Base-by-base conservation (phyloP, 192 early-diverging fungal genomes). In the Rhizophlyctis rosea region DNA sequence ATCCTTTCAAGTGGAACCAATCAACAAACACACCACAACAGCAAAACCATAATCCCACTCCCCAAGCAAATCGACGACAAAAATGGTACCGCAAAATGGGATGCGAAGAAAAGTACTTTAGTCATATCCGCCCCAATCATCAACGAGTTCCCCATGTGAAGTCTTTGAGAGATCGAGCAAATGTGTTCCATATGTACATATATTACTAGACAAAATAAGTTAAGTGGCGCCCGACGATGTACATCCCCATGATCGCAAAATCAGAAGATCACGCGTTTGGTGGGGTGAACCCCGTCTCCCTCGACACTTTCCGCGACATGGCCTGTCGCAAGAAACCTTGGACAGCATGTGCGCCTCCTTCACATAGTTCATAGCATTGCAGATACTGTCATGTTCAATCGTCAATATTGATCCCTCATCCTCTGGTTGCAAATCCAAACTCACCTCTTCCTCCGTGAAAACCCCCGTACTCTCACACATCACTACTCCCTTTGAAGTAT, bases 391-490 rank as follows among this genome's bases (percentile, higher is more conserved):
- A 44, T 44, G 39, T 18, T 44, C 39, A 18, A 44, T 7, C 39
- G 39, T 44, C 57, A 28, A 49, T 30, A 39, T 47, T 0, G 27
- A 50, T 32, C 31, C n/a, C n/a, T n/a, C n/a, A n/a, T n/a, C n/a
- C n/a, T n/a, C n/a, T n/a, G n/a, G n/a, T n/a, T n/a, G n/a, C n/a
- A n/a, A n/a, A n/a, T n/a, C n/a, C n/a, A n/a, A n/a, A n/a, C 34
- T 54, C 69, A 87, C 81, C 73, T 89, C 78, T 23, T 85, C 79
- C 39, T 87, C 76, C 1, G 80, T 78, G 72, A 88, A 95, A 31
- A 80, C 57, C 39, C 93, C 93, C 32, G 72, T 76, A 49, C 90
- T 93, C 31, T 94, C 85, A 16, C 76, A 83, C 59, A 83, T 84
- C 9, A 92, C 59, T 16, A 78, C 58, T 21, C 74, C 61, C 30